Evolutionary conservation across 306 rosid genomes (phyloP).

Genomic region (Cicer chorassanicum): DNA sequence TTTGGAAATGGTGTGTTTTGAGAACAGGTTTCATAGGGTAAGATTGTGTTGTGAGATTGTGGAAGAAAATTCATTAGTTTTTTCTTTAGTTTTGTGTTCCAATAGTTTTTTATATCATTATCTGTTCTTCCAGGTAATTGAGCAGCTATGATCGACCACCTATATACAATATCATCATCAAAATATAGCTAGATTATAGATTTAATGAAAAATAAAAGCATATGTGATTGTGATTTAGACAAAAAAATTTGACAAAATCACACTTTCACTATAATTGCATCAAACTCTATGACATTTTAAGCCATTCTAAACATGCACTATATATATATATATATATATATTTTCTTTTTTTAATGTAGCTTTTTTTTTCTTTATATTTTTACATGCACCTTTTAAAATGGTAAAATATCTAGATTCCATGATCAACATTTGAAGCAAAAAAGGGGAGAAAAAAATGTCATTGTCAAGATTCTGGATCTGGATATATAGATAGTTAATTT

Average conservation of each 20-base stretch:
- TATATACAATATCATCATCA: slow-evolving; percentile 20
- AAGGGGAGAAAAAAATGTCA: not conserved
- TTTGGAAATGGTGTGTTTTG: slow-evolving; percentile 37
- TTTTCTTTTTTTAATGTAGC: no score
- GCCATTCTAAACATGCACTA: no score
- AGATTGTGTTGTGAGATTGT: slow-evolving; percentile 43
- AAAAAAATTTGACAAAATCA: no score
- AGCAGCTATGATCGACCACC: slow-evolving; percentile 97
- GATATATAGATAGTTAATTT: not conserved
- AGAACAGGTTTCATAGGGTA: slow-evolving; percentile 42
- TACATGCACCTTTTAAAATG: not conserved
- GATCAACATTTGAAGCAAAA: not conserved
- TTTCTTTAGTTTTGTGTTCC: slow-evolving; percentile 98
- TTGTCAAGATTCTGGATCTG: slow-evolving; percentile 42
- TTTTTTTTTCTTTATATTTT: no score
- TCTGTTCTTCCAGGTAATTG: slow-evolving; percentile 93
- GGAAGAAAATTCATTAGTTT: slow-evolving; percentile 67
- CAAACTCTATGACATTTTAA: no score
- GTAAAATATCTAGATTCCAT: slow-evolving; percentile 5
- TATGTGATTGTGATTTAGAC: no score
- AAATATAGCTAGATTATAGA: no score
- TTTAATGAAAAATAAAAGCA: no score
- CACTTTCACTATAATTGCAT: no score
- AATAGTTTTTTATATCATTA: slow-evolving; percentile 92
- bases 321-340: no score